phyloP scores from a whole-genome alignment of 495 filamentous ascomycete genomes.

The Trichoderma parareesei region DNA sequence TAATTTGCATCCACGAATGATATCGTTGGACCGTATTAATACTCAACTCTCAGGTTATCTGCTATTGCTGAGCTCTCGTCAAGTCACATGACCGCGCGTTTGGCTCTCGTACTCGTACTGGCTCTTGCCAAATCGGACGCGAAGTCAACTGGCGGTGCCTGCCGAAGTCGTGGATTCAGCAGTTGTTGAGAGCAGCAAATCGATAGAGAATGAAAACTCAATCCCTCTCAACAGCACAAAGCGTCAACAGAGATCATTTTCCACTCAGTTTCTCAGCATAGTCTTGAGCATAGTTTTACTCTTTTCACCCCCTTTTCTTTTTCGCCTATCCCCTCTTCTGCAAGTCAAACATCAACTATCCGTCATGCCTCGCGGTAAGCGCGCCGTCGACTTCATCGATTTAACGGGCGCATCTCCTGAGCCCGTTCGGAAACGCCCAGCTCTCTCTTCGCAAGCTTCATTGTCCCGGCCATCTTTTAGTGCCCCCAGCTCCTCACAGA shows the following conservation, averaged over 20 bases:
- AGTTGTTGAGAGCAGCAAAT: background rate
- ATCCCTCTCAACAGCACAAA: background rate
- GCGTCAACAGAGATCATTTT: background rate
- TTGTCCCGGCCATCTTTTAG: background rate
- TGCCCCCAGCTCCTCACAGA: background rate
- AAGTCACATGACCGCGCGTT: constrained; percentile 5
- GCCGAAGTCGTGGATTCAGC: background rate
- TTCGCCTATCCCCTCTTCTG: background rate
- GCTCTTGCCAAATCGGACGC: background rate
- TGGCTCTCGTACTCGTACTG: background rate
- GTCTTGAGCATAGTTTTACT: no score
- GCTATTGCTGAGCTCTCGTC: background rate
- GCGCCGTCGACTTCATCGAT: constrained; percentile 9
- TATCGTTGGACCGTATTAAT: background rate
- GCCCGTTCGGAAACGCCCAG: background rate
- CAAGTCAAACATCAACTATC: background rate
- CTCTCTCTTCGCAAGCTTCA: background rate
- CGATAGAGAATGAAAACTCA: background rate
- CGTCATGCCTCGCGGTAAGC: constrained; percentile 9
- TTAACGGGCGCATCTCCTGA: constrained; percentile 16
- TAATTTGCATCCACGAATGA: no score
- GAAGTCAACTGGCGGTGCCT: background rate
- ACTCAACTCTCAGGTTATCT: background rate
- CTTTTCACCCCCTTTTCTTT: no score
- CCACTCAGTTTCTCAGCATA: background rate